Evolutionary conservation across 345 rosid genomes (phyloP), one percentile per base, ranked within the genome.

Genomic region (Moringa oleifera): DNA sequence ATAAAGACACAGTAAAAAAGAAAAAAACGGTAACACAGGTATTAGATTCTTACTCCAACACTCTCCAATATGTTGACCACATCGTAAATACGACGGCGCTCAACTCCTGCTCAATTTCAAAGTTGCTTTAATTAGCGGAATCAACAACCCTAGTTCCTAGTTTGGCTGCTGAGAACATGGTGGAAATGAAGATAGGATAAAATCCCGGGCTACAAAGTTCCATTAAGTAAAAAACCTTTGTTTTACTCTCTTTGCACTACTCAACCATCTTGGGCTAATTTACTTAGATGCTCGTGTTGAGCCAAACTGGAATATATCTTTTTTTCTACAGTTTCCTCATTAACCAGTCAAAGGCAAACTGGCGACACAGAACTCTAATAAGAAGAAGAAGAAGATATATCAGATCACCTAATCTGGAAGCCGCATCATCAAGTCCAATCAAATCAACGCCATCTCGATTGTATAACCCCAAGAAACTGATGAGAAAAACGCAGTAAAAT

Each of bases 371-470:
- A 0, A 57, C 8, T n/a, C n/a, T 21, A 16, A 16, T 25, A 15
- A 49, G 2, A 24, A 45, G 55, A 1, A 23, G 7, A 20, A 17
- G 21, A 0, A 13, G 13, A 33, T 45, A 52, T 17, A 9, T 9
- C 23, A 21, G n/a, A n/a, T n/a, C n/a, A 86, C 94, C 97, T 74
- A 86, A 71, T 69, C 53, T 72, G 46, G 28, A 28, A 54, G 95
- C 92, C 18, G 97, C 95, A 55, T 75, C 90, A 52, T 90, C 92
- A n/a, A 90, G 85, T 50, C 87, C 92, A 66, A 90, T 85, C 57
- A 78, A 63, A 23, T 82, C 80, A 25, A 72, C 75, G 13, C 59
- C 86, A 15, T 72, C 84, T 19, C 68, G 78, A 45, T 81, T 72
- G 58, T 85, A 90, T 53, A 87, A 62, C 45, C 33, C 79, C 82